phyloP scores from a whole-genome alignment of 2,329 filamentous ascomycete species.

The Fusarium sp. region DNA sequence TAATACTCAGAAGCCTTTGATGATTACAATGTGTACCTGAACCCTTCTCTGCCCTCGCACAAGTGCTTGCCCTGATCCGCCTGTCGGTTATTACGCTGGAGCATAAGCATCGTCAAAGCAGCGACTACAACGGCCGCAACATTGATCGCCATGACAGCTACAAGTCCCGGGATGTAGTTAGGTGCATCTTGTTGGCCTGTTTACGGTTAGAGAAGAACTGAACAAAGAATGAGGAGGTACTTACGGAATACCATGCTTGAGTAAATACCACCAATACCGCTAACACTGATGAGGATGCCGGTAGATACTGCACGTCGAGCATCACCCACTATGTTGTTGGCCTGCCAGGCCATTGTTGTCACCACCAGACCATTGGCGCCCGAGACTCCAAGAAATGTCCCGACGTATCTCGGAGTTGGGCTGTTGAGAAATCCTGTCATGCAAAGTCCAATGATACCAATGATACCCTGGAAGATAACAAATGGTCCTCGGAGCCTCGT shows the following conservation, averaged over 20 bases:
- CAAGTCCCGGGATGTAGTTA: conserved; percentile 23
- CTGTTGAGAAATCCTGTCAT: conserved; percentile 25
- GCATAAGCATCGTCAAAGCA: conserved; percentile 21
- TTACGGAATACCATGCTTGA: conserved; percentile 40
- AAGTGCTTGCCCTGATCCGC: background rate
- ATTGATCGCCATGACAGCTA: conserved; percentile 34
- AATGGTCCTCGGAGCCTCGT: conserved; percentile 22
- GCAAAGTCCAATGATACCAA: conserved; percentile 27
- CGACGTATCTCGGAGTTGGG: conserved; percentile 30
- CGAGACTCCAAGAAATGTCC: conserved; percentile 26
- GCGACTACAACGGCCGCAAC: conserved; percentile 20
- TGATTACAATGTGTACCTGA: conserved; percentile 23
- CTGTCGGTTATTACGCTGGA: conserved; percentile 4
- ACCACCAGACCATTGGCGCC: conserved; percentile 26
- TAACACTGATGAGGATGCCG: conserved; percentile 31
- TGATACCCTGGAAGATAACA: conserved; percentile 32
- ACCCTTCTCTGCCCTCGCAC: conserved; percentile 17
- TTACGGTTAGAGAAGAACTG: accelerated
- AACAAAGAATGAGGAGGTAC: accelerated
- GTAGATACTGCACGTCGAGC: conserved; percentile 32
- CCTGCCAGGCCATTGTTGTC: conserved; percentile 29
- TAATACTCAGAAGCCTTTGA: too few relatives aligned
- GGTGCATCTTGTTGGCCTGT: conserved; percentile 33
- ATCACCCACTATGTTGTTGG: conserved; percentile 32
- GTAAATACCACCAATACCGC: conserved; percentile 33